Base-by-base conservation (phyloP, 1,139 yeast genomes). In the Candida gigantensis region DNA sequence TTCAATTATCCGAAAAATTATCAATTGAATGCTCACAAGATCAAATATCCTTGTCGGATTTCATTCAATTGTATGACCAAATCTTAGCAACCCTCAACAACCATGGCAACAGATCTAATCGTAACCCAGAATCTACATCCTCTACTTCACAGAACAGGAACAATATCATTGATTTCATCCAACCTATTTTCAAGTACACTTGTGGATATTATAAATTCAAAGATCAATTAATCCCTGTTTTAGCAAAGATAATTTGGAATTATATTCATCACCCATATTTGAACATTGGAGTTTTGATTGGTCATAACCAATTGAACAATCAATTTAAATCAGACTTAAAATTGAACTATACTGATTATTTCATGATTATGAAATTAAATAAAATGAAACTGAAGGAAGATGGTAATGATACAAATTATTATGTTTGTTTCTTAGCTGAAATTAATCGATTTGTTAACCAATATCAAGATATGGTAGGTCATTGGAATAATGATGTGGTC, bases 251-350 rank as follows among this genome's bases (percentile, higher is more conserved):
- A 3, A 18, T 25, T 6, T 43, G 46, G 46, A 23, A 34, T 5
- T 43, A 41, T 31, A 15, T 38, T 4, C 25, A 35, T 23, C 41
- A 40, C 19, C 42, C 46, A 1, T 24, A 20, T 21, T 32, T 43
- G 24, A 25, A 29, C 14, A 16, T 27, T 7, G n/a, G 12, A 8
- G 8, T 34, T n/a, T 39, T 33, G 14, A 15, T 30, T 15, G 9
- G 15, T 16, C 14, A 20, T n/a, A 10, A 23, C 21, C 30, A 34
- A n/a, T 4, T 9, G 20, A 19, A 32, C 15, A 14, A 28, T 7
- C 15, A 21, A 17, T 25, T 32, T 23, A n/a, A 10, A 9, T 10
- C 32, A 11, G 30, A 29, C 9, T 4, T 6, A 4, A 17, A 20
- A 14, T 32, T 32, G n/a, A 25, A 19, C 6, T 36, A 39, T 24